A percentile compares a stretch with the other conserved stretches of the same genome.
Conservation (phyloP, 352 stramenopile species). For the Aphanomyces cochlioides region DNA sequence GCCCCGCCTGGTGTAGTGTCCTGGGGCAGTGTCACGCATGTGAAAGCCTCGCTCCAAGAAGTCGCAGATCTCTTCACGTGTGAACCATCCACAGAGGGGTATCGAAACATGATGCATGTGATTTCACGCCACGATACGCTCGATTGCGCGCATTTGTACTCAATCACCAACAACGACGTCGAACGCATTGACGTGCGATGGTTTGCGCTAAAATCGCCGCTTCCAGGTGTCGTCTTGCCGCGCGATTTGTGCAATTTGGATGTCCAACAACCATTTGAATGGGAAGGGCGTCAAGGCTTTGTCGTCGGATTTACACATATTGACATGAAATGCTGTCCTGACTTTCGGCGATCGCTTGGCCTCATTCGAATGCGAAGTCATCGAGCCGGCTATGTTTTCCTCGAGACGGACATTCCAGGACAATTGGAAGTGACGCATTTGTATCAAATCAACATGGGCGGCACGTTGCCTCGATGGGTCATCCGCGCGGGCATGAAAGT, state of each 20-base stretch:
- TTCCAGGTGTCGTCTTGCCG: not conserved
- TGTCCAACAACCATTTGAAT: not conserved
- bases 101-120: not conserved
- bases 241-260: not conserved
- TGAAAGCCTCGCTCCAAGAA: not conserved
- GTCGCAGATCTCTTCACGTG: not conserved
- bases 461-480: not conserved
- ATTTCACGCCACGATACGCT: not conserved
- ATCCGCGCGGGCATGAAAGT: not conserved
- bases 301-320: not conserved
- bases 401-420: not conserved
- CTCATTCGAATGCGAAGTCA: not conserved
- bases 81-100: not conserved
- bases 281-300: not conserved
- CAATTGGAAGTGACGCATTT: not conserved
- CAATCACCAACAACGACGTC: not conserved
- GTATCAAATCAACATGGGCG: conserved; percentile 30
- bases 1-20: not conserved
- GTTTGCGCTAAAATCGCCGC: not conserved
- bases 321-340: not conserved
- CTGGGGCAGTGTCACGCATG: not conserved
- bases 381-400: not conserved
- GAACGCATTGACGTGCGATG: not conserved
- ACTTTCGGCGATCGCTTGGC: not conserved
- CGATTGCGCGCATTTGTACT: not conserved